Evolutionary conservation across 225 moss, liverwort and hornwort genomes (phyloP), one percentile per base, ranked within the genome.

Genomic region (Pseudoscleropodium purum): DNA sequence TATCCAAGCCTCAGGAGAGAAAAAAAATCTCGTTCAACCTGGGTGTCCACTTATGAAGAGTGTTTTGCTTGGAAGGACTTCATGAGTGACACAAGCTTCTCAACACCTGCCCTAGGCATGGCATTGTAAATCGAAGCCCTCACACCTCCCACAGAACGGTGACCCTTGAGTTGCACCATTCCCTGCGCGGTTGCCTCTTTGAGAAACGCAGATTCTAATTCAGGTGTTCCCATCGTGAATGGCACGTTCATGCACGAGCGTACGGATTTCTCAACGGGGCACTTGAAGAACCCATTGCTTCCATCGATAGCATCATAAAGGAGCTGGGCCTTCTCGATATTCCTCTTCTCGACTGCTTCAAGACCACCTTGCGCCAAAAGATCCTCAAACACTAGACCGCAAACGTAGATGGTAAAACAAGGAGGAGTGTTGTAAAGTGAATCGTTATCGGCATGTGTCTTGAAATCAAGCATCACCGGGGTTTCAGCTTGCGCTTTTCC

Each of bases 111-210:
- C 89, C 77, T 97, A 17, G 97, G 97, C 99, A 99, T 99, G n/a
- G 99, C 99, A 86, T 99, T 99, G 93, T 99, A 99, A 63, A 97
- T 99, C 25, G 99, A 99, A 61, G 99, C 99, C 89, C 99, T 89
- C 14, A 99, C 96, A 75, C 99, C 99, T 89, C 99, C 97, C 64
- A 99, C 97, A 86, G 99, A 99, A 81, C 97, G 99, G 90, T 99
- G 99, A 64, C 99, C 99, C 92, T 99, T 99, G 26, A 99, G 92
- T 77, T 97, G 95, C 86, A 97, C 94, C 99, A 99, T 96, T 75
- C 96, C 96, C 87, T 94, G 95, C 21, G 93, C 91, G 60, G 87
- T 89, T 47, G 97, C 99, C 69, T 96, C 99, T 88, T 97, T 99
- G 11, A 99, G 93, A n/a, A 99, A 99, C 62, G 95, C 93, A 29